Evolutionary conservation across 805 yeast genomes (phyloP).

Genomic region (Zygosaccharomyces bisporus): DNA sequence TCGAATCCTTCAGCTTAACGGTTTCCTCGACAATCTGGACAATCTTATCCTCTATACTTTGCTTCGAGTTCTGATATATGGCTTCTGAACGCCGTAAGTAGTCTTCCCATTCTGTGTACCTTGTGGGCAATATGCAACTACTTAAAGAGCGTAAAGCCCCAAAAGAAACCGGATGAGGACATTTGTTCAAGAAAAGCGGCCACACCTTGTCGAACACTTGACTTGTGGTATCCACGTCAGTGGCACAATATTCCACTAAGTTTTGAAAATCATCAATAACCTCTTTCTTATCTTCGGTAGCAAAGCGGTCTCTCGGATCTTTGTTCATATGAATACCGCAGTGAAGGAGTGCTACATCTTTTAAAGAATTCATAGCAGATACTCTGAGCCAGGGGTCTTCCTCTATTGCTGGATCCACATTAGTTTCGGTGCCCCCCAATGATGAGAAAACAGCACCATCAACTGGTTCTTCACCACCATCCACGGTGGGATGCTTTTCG

Average conservation of each 20-base stretch:
- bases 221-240: constrained; percentile 75
- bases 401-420: constrained; percentile 21
- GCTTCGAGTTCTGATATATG: constrained; percentile 55
- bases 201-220: constrained; percentile 62
- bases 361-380: constrained; percentile 75
- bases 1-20: constrained; percentile 42
- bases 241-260: constrained; percentile 77
- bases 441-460: constrained; percentile 30
- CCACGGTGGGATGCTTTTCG: constrained; percentile 14
- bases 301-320: constrained; percentile 59
- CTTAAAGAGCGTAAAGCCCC: constrained; percentile 78
- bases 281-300: constrained; percentile 48
- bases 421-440: not conserved
- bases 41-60: constrained; percentile 55
- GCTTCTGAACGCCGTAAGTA: constrained; percentile 69
- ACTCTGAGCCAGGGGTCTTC: constrained; percentile 84
- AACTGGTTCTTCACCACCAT: constrained; percentile 15
- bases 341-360: constrained; percentile 75
- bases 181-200: constrained; percentile 60
- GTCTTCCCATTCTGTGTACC: constrained; percentile 59
- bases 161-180: constrained; percentile 94
- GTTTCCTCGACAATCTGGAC: constrained; percentile 57
- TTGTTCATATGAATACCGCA: constrained; percentile 69
- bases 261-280: constrained; percentile 54
- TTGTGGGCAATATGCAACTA: constrained; percentile 73